These are phyloP conservation scores for Linanthus parryae DNA, from an alignment of 148 eudicot genomes.

Conservation along the genomic window DNA sequence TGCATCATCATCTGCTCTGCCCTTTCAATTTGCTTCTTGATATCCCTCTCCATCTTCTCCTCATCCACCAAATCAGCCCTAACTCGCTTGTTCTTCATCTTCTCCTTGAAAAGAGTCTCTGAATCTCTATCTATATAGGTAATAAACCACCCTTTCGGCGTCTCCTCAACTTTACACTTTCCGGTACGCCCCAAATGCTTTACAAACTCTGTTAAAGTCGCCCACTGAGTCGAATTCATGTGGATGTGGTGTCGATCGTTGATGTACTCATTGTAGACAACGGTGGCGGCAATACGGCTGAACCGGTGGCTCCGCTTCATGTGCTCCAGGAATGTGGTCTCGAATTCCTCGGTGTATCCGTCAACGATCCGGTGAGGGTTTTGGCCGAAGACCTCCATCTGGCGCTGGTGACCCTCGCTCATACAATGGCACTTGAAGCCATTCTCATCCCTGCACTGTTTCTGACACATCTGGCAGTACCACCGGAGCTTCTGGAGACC, in stretches of 20 bases:
- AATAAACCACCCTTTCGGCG: constrained; percentile 89
- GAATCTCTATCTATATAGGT: constrained; percentile 89
- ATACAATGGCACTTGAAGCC: constrained; percentile 95
- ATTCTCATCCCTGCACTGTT: constrained; percentile 89
- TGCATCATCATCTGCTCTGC: constrained; percentile 44
- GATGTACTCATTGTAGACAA: constrained; percentile 84
- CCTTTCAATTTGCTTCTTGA: constrained; percentile 67
- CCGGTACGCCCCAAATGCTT: constrained; percentile 71
- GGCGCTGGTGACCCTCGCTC: constrained; percentile 86
- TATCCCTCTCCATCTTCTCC: constrained; percentile 84
- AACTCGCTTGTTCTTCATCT: constrained; percentile 67
- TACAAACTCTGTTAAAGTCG: constrained; percentile 73
- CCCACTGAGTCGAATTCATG: constrained; percentile 92
- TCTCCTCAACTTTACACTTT: constrained; percentile 88
- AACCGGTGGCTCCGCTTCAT: constrained; percentile 81
- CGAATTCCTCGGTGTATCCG: constrained; percentile 83
- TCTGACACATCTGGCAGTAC: constrained; percentile 97
- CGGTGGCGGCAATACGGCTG: constrained; percentile 83
- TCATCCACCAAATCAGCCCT: constrained; percentile 81
- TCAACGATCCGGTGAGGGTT: constrained; percentile 71
- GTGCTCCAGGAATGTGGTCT: constrained; percentile 62
- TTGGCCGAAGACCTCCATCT: constrained; percentile 88
- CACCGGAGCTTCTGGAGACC: constrained; percentile 89
- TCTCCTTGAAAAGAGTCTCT: constrained; percentile 85
- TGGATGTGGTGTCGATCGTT: constrained; percentile 73